Evolutionary conservation across 78 protist species (phyloP), one percentile per base, ranked within the genome.

Genomic region (Creolimax fragrantissima): DNA sequence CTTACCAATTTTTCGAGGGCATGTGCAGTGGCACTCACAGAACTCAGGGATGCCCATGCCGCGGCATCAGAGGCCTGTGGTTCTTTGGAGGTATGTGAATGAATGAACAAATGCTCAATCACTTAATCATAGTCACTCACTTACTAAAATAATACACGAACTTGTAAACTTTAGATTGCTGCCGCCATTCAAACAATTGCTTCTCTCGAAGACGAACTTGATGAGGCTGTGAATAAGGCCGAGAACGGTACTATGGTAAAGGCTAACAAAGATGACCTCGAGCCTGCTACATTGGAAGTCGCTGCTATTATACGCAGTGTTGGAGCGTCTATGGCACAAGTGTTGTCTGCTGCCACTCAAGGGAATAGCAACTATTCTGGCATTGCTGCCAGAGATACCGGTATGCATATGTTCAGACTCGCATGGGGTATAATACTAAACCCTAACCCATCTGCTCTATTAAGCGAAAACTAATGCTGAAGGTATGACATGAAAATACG

Each of bases 361-460:
- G 89, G 58, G 66, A 42, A 92, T 91, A 85, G 89, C 85, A 74
- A 35, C 90, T 92, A 88, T 74, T 42, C 67, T 2, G 93, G 91
- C 39, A 39, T 91, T 2, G 88, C 93, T 5, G 93, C 93, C 4
- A 42, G 74, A 3, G 93, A 91, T 83, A 67, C 47, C n/a, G n/a
- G n/a, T n/a, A n/a, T 24, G 42, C 35, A 35, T 24, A 4, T 3
- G 85, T 66, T 5, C 85, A 81, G 36, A 74, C 74, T 58, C 11
- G 11, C 74, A 58, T 58, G 74, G 74, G 39, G 11, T n/a, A n/a
- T n/a, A n/a, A n/a, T n/a, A n/a, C n/a, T n/a, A n/a, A n/a, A n/a
- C n/a, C n/a, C n/a, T n/a, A n/a, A n/a, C n/a, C n/a, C n/a, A n/a
- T n/a, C n/a, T n/a, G n/a, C n/a, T n/a, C n/a, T n/a, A n/a, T n/a